Evolutionary conservation across 257 asterid genomes (phyloP), one percentile per base, ranked within the genome.

Genomic region (Salvia splendens): DNA sequence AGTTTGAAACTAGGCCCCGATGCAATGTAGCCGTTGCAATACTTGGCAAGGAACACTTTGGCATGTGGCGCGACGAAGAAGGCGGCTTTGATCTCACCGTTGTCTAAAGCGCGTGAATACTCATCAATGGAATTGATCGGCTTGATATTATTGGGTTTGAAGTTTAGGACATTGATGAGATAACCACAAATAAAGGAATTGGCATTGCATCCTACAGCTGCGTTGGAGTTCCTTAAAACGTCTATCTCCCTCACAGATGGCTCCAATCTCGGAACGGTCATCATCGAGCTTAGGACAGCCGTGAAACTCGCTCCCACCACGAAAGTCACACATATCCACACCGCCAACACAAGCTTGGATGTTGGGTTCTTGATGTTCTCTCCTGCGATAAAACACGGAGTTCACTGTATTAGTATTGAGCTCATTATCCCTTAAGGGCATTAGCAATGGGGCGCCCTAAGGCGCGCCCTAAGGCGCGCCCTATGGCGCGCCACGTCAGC

Each of bases 1-100:
- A 85, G 80, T 73, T 79, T 82, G 79, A 58, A 77, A 46, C 61
- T 75, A 41, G 80, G 79, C 9, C 87, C 92, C 3, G 92, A 78
- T 9, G 17, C 57, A n/a, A 72, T 65, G 69, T 81, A 84, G 42
- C 80, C 83, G 35, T 74, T 63, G 84, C 96, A 88, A 47, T 87
- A 75, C 67, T 73, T 57, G 0, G 84, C 76, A 2, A 87, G 84
- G 71, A 87, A 87, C 1, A 85, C 79, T 61, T 76, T 85, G 32
- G 89, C 89, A 46, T 87, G 86, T 0, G 93, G 93, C 36, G 77
- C 76, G 6, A 75, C 82, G 28, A 87, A 70, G 73, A 89, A 89
- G 8, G 91, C 96, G 5, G 95, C 96, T 61, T 75, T 70, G 36
- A 87, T 87, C 15, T 76, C 70, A 28, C 89, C 87, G 3, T 15